Evolutionary conservation across 768 basidiomycete genomes (phyloP), one percentile per base, ranked within the genome.

Genomic region (Mycena venus): DNA sequence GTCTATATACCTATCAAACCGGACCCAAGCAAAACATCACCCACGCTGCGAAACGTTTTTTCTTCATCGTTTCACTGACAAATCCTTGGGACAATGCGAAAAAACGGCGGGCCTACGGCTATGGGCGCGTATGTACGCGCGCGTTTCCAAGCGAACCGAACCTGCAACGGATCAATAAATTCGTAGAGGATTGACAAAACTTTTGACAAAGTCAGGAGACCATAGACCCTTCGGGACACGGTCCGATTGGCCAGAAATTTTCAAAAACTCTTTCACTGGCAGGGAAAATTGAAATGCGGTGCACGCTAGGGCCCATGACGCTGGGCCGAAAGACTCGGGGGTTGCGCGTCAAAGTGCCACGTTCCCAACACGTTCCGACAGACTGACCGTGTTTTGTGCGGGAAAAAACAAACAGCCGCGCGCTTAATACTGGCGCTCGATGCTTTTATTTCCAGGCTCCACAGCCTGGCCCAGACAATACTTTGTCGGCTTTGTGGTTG

Each of bases 31-130:
- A 61, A 8, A 15, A n/a, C 47, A 31, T 9, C 40, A 21, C 3
- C 59, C 44, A 21, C 32, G n/a, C 27, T 3, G 38, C 17, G n/a
- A 4, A 4, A 4, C 3, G n/a, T 12, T 38, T 60, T 60, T 23
- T 60, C 36, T 29, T 55, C 3, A 25, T 25, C 34, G 72, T 73
- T 73, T 73, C 72, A 73, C 51, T 51, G 14, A 19, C 59, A 62
- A 38, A 1, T 29, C 72, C 72, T 73, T 73, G 72, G 72, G 60
- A 42, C 32, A 60, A 66, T 36, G 11, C 23, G 11, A 49, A 55
- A 29, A 32, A 53, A 62, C 34, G 21, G 27, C 27, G 29, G 3
- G 7, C 3, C 17, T n/a, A n/a, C n/a, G n/a, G n/a, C n/a, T n/a
- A 19, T 14, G 21, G 29, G 27, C 25, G 27, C 51, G n/a, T 23